phyloP scores from a whole-genome alignment of 164 flowering plant species.

The Vitis cinerea region DNA sequence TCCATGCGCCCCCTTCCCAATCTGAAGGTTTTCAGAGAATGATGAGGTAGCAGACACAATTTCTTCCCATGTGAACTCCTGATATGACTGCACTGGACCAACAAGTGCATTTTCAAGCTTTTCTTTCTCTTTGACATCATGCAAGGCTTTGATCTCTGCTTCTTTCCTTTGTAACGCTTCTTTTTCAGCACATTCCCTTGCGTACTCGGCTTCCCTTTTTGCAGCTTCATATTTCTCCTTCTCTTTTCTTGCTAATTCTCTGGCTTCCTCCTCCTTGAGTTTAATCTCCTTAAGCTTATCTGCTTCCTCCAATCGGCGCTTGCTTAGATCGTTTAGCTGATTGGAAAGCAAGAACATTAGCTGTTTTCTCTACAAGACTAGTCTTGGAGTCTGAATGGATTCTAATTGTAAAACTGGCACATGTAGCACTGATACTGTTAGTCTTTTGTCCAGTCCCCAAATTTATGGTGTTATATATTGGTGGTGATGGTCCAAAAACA shows the following conservation, averaged over 20 bases:
- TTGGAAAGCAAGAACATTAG: constrained; percentile 7
- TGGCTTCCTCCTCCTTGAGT: constrained; percentile 49
- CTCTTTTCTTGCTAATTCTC: constrained; percentile 54
- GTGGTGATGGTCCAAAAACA: neutral
- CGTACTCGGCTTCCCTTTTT: constrained; percentile 48
- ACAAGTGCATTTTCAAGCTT: constrained; percentile 52
- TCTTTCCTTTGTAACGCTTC: constrained; percentile 59
- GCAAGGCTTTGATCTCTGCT: constrained; percentile 55
- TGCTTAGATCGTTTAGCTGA: constrained; percentile 55
- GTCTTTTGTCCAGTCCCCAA: neutral
- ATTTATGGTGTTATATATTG: neutral
- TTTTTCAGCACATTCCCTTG: constrained; percentile 51
- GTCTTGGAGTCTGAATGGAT: neutral
- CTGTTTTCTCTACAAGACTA: neutral
- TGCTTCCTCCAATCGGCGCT: constrained; percentile 51
- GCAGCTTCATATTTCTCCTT: constrained; percentile 58
- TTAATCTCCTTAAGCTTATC: constrained; percentile 51
- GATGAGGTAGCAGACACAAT: constrained; percentile 71
- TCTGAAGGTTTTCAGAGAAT: constrained; percentile 60
- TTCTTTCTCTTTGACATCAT: constrained; percentile 55
- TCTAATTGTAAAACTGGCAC: neutral
- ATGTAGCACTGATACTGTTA: neutral
- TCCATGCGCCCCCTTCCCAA: constrained; percentile 86
- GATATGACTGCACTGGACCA: constrained; percentile 43
- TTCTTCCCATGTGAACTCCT: constrained; percentile 73